These are phyloP conservation scores for Escovopsis sp. DNA, from an alignment of 2,329 filamentous ascomycete genomes.

Conservation along the genomic window DNA sequence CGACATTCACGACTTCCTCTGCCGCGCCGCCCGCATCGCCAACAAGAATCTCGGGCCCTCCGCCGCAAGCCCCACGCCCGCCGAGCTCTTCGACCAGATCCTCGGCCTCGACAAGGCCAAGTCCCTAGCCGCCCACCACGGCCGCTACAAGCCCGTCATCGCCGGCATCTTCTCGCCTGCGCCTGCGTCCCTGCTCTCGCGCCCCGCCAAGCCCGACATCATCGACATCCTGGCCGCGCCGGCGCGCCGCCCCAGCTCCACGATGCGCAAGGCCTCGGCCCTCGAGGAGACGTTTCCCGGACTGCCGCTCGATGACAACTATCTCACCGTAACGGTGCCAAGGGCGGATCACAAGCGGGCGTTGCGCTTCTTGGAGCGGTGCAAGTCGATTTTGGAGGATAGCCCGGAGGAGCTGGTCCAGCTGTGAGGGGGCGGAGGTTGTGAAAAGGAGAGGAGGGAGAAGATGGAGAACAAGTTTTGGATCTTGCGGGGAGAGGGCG, in stretches of 20 bases:
- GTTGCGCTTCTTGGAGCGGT: conserved; percentile 64
- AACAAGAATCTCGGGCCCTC: conserved; percentile 72
- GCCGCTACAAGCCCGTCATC: conserved; percentile 61
- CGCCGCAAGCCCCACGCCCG: conserved; percentile 44
- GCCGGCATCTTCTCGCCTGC: too few relatives aligned
- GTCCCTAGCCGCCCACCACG: conserved; percentile 33
- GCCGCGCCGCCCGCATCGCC: conserved; percentile 69
- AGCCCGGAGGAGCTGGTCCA: conserved; percentile 60
- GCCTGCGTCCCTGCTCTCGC: conserved; percentile 28
- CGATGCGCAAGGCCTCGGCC: conserved; percentile 9
- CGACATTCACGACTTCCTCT: conserved; percentile 74
- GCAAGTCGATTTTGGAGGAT: conserved; percentile 70
- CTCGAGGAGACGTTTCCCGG: conserved; percentile 9
- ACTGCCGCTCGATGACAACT: conserved; percentile 42
- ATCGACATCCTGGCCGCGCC: conserved; percentile 59
- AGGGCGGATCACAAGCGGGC: conserved; percentile 71
- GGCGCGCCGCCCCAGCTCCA: conserved; percentile 14
- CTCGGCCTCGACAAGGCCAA: conserved; percentile 47
- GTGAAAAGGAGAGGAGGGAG: too few relatives aligned
- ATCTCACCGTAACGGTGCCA: conserved; percentile 70
- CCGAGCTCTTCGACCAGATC: conserved; percentile 81
- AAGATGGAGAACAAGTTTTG: too few relatives aligned
- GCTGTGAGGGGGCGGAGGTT: conserved; percentile 21
- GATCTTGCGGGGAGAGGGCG: too few relatives aligned
- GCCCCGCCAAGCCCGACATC: conserved; percentile 43